Base-by-base conservation (phyloP, 78 protist species). In the Kipferlia bialata region DNA sequence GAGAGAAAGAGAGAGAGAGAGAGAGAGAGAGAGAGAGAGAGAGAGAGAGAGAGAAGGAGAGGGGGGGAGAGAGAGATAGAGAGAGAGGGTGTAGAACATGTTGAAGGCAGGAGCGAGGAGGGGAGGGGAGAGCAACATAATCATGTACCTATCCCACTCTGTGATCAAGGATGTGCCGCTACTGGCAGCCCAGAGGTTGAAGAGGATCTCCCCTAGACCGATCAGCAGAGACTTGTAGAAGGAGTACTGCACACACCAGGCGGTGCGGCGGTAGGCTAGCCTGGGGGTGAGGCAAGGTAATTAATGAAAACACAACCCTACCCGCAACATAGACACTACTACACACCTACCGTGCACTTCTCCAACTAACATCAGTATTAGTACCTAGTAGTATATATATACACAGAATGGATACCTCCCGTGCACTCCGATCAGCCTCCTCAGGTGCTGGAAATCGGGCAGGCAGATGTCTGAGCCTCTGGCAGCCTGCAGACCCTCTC, bases 401-500 rank as follows among this genome's bases (percentile, higher is more conserved):
- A n/a, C n/a, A n/a, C n/a, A n/a, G n/a, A n/a, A n/a, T n/a, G n/a
- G n/a, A n/a, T 71, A 79, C 28, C 86, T 57, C 41, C 96, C 96
- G 65, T 91, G 94, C 2, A 87, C 68, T 20, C 87, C 77, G 44
- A 91, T 16, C 13, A 91, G 75, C 10, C 80, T 63, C 64, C 2
- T 39, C 18, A 91, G 77, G 66, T 44, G 71, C 53, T 37, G 56
- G 73, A 94, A 94, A 66, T 88, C 83, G 39, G 59, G 70, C 34
- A 94, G 20, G n/a, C 93, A 86, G 48, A 87, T 85, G 66, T 94
- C 98, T 0, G 97, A 96, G 1, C 97, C 97, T 26, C 89, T 75
- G 1, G 91, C 73, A n/a, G 98, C 98, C 72, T 94, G 98, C 71
- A 66, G 65, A 29, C 98, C 98, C 65, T 94, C 98, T 32, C 81